Base-by-base conservation (phyloP, 2,329 filamentous ascomycete genomes). In the Neofusicoccum laricinum region DNA sequence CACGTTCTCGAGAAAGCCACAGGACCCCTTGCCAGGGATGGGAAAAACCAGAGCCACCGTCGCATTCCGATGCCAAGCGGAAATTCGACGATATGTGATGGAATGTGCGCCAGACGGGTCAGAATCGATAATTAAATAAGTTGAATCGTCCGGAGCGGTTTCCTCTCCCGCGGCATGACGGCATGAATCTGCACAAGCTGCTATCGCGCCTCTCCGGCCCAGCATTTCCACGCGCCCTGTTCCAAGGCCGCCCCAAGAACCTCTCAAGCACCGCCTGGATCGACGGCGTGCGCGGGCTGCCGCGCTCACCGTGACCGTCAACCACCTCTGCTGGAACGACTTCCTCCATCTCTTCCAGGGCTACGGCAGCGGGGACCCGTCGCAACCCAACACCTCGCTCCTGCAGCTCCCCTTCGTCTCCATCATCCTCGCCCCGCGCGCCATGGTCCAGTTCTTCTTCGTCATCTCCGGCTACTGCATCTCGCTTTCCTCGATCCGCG, bases 361-460 rank as follows among this genome's bases (percentile, higher is more conserved):
- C 49, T 64, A 63, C 50, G 38, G 25, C 34, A 62, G 55, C 36
- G 30, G 46, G 2, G 63, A 45, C 2, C 32, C 65, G 0, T 43
- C 32, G 11, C 17, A 41, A 15, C 64, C 25, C 25, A 30, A 68
- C 48, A 36, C 40, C 3, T 38, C 50, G 11, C 8, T 69, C 12
- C 50, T 66, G 25, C 66, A 68, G 32, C 59, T 69, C 5, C 61
- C 67, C 21, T 46, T 61, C 17, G 46, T 68, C 10, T 48, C 51
- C 43, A 38, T 69, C 17, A 7, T 69, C 43, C 50, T 65, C 14
- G 25, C 48, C 34, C 78, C 79, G n/a, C 79, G 81, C 66, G 77
- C 81, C 66, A 80, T 80, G 78, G 79, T 81, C 15, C 75, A 76
- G 53, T 78, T 81, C 45, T 79, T 30, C 25, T 30, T 30, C 25